Conservation (phyloP, 805 yeast species). For the Kuraishia cidri region DNA sequence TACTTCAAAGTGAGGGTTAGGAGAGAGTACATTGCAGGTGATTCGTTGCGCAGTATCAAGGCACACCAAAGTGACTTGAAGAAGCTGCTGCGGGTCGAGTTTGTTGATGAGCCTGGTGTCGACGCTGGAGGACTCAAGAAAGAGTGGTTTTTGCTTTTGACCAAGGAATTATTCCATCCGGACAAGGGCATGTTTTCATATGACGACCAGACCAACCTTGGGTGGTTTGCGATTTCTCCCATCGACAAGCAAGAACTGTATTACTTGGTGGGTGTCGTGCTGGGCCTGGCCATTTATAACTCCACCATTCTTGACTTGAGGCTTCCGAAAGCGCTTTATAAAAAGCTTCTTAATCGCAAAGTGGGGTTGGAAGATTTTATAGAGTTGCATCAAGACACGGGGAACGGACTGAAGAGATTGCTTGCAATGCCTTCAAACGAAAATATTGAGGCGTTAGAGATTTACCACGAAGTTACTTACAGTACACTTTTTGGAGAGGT, state of each 20-base stretch:
- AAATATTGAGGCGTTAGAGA: conserved; percentile 37
- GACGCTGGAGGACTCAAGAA: conserved; percentile 94
- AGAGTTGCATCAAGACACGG: conserved; percentile 64
- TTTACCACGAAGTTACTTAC: conserved; percentile 55
- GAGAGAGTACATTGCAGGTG: conserved; percentile 58
- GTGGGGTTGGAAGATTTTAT: conserved; percentile 55
- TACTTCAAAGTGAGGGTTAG: conserved; percentile 63
- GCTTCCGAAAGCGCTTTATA: conserved; percentile 72
- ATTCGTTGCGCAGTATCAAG: conserved; percentile 61
- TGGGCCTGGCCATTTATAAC: conserved; percentile 88
- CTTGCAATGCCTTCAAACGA: conserved; percentile 28
- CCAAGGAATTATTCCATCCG: conserved; percentile 62
- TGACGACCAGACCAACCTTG: conserved; percentile 57
- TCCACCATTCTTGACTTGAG: conserved; percentile 77
- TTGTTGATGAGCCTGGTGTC: conserved; percentile 82
- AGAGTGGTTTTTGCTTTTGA: conserved; percentile 84
- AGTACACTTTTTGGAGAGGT: conserved; percentile 35
- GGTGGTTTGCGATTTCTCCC: conserved; percentile 65
- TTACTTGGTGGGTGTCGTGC: conserved; percentile 72
- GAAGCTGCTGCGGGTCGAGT: conserved; percentile 71
- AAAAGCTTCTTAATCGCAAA: conserved; percentile 52
- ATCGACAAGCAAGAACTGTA: conserved; percentile 44
- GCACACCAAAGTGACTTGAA: conserved; percentile 50
- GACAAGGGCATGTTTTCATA: conserved; percentile 56
- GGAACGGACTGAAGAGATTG: conserved; percentile 36